These are phyloP conservation scores for Sphaerulina musiva DNA, from an alignment of 2,329 filamentous ascomycete species.

Conservation along the genomic window DNA sequence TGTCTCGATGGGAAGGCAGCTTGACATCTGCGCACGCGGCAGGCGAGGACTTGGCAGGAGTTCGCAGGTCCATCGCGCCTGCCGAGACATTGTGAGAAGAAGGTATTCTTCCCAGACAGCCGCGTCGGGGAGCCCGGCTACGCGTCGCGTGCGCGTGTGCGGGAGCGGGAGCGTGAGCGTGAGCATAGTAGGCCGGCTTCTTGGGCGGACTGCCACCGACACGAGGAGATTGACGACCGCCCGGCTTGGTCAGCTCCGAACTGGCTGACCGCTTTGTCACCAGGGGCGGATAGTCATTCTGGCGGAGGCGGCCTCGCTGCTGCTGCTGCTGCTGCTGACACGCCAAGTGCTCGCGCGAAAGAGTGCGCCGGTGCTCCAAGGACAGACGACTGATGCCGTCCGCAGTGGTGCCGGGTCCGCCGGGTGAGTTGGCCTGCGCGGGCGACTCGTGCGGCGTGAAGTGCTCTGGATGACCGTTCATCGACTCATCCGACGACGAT, in stretches of 20 bases:
- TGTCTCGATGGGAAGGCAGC: background rate
- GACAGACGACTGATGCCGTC: slow-evolving; percentile 1
- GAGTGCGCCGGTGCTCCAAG: slow-evolving; percentile 2
- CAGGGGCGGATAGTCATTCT: background rate
- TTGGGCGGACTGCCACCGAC: background rate
- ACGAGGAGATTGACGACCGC: slow-evolving; percentile 7
- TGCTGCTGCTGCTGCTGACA: background rate
- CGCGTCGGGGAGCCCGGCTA: background rate
- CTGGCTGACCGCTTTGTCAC: slow-evolving; percentile 6
- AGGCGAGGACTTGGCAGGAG: background rate
- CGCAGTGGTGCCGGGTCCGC: background rate
- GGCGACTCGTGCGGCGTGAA: slow-evolving; percentile 16
- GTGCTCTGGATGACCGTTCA: slow-evolving; percentile 11
- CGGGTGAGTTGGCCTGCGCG: slow-evolving; percentile 3
- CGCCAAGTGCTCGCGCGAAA: background rate
- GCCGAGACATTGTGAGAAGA: background rate
- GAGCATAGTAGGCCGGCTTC: background rate
- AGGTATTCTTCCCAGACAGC: background rate
- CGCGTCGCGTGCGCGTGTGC: background rate
- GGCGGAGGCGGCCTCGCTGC: background rate
- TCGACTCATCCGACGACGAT: slow-evolving; percentile 13
- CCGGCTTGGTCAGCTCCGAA: background rate
- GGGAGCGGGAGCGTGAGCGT: too few relatives aligned
- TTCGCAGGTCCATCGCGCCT: background rate
- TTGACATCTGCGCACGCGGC: background rate